Base-by-base conservation (phyloP, 345 rosid genomes). In the Reutealis trisperma region DNA sequence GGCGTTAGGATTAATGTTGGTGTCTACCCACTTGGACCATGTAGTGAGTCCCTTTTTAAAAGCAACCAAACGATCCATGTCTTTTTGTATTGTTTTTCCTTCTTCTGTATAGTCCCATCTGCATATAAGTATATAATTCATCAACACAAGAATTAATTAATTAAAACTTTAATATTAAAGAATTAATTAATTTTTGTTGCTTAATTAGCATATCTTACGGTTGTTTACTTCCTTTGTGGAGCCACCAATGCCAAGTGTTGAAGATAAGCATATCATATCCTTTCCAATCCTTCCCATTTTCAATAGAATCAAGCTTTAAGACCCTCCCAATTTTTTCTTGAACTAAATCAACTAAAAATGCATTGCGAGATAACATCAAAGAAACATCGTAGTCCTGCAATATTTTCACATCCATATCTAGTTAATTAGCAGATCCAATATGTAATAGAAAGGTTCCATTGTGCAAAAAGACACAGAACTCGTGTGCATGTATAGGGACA, bases 241-340 rank as follows among this genome's bases (percentile, higher is more conserved):
- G 86, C 97, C 97, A 93, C 97, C 97, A 94, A 70, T 93, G 95
- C 97, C 97, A 93, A 15, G 97, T 90, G 73, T 93, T 94, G 87
- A 94, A 94, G 79, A 93, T 85, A 70, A 94, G 85, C 77, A 91
- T 19, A 81, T 94, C 93, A 24, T 87, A 80, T 8, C 83, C 85
- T 67, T 45, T 80, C 98, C 98, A 94, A 7, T 83, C 79, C 71
- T 88, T 87, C 25, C 93, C 92, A 52, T 86, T 90, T 49, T 81
- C 78, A 68, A 94, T 93, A 0, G 97, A 94, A 70, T 93, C 91
- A 14, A 94, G 89, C 78, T 90, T 90, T 88, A 94, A 77, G 13
- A 94, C 88, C 80, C 85, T 82, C 0, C 97, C 94, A 2, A 86
- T 82, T 16, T 77, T 81, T 78, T 87, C 90, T 78, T 62, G 72